Evolutionary conservation across 2,329 filamentous ascomycete species (phyloP).

Genomic region (Alternaria sp.): DNA sequence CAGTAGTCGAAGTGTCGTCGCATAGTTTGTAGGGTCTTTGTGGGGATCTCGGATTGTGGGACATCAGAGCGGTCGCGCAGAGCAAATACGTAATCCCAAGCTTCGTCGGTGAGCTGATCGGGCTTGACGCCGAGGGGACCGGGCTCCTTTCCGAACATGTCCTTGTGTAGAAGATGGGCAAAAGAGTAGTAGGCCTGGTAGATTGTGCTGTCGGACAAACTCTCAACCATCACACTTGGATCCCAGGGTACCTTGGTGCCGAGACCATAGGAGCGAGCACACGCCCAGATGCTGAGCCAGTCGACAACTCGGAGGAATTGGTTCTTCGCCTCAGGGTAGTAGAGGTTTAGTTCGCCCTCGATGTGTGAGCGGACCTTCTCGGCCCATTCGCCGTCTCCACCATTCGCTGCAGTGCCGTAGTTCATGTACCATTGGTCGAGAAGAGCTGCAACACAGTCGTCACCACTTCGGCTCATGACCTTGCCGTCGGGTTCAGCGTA

Average conservation of each 20-base stretch:
- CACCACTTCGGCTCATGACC: conserved; percentile 86
- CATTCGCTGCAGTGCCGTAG: conserved; percentile 71
- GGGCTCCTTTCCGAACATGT: conserved; percentile 75
- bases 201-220: conserved; percentile 87
- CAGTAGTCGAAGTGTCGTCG: conserved; percentile 95
- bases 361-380: conserved; percentile 61
- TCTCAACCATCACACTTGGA: conserved; percentile 86
- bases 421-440: conserved; percentile 99
- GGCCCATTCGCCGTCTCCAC: conserved; percentile 81
- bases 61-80: conserved; percentile 74
- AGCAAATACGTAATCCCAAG: conserved; percentile 95
- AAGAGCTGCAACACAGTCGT: conserved; percentile 90
- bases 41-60: conserved; percentile 73
- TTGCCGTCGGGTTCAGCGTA: conserved; percentile 92
- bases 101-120: conserved; percentile 91
- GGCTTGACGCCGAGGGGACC: conserved; percentile 63
- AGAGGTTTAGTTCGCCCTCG: conserved; percentile 75
- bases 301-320: conserved; percentile 81
- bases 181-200: conserved; percentile 79
- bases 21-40: conserved; percentile 78
- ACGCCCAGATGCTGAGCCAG: conserved; percentile 90
- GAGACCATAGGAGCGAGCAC: conserved; percentile 86
- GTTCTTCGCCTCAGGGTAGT: conserved; percentile 64
- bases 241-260: conserved; percentile 97
- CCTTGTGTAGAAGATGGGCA: conserved; percentile 73